Base-by-base conservation (phyloP, 352 stramenopile genomes). In the Phytopythium montanum region DNA sequence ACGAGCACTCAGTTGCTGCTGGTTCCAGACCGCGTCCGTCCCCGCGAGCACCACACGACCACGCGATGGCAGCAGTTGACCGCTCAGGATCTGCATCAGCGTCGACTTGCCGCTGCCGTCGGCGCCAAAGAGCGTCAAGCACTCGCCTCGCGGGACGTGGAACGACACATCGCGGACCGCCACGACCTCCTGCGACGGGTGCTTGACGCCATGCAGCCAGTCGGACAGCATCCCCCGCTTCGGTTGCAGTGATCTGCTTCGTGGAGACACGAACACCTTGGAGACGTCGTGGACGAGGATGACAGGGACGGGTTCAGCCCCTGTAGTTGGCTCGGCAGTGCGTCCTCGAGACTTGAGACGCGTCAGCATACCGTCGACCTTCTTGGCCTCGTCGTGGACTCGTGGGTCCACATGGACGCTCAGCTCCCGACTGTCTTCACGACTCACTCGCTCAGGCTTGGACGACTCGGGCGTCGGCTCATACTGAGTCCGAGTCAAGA, bases 41-140 rank as follows among this genome's bases (percentile, higher is more conserved):
- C 70, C 70, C 28, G 46, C 42, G 36, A 78, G 19, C 0, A 60
- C 18, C 14, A 61, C 64, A 9, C 36, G 36, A 5, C 66, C 70
- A 8, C 46, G 46, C 5, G 60, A 46, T 16, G 64, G 55, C 10
- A 68, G n/a, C 12, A 64, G 28, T 10, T 71, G 59, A 3, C 60
- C 64, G 14, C n/a, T 68, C 13, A 71, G 21, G n/a, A 71, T 55
- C 48, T 61, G 53, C 39, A 71, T 28, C 5, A 64, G 26, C 10
- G 60, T 59, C 33, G 50, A 59, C 53, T 67, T 62, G 18, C 60
- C 64, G 31, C 50, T 61, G 21, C 36, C 55, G 34, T 55, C 25
- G 0, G 61, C 52, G 14, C 64, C 64, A 14, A 70, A 39, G 4
- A 67, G 1, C 4, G 33, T 54, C 18, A 71, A 26, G 29, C 64